Percentiles rank a stretch among this genome's conserved stretches.
These are phyloP conservation scores for Barnettozyma botsteinii DNA, from an alignment of 805 yeast species.

Conservation along the genomic window DNA sequence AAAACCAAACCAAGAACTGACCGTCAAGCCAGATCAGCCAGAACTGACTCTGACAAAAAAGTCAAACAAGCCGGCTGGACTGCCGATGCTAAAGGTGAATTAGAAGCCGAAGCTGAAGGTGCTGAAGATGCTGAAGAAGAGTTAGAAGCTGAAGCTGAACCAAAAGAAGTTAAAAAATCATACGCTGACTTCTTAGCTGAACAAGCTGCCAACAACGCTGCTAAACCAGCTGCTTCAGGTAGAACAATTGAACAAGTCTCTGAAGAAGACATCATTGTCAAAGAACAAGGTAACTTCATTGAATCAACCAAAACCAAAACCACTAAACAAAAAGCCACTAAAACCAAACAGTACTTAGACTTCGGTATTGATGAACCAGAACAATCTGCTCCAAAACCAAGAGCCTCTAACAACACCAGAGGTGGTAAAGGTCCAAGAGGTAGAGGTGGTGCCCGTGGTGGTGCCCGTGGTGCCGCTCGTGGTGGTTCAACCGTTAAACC, in stretches of 20 bases:
- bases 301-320: conserved; percentile 62
- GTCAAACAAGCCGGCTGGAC: conserved; percentile 81
- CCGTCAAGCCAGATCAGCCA: conserved; percentile 83
- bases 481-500: conserved; percentile 16
- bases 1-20: conserved; percentile 49
- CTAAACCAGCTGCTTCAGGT: conserved; percentile 35
- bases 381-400: conserved; percentile 28
- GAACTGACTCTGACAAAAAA: conserved; percentile 80
- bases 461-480: conserved; percentile 28
- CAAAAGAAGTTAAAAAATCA: conserved; percentile 56
- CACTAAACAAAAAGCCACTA: conserved; percentile 64
- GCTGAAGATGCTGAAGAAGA: conserved; percentile 43
- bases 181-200: conserved; percentile 84
- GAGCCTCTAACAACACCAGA: conserved; percentile 28
- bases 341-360: conserved; percentile 76
- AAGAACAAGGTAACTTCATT: conserved; percentile 55
- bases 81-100: conserved; percentile 64
- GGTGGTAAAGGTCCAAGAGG: conserved; percentile 31
- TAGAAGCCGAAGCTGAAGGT: conserved; percentile 59
- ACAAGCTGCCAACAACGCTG: conserved; percentile 49
- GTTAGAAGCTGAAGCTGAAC: conserved; percentile 35
- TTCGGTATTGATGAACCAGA: conserved; percentile 57
- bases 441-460: conserved; percentile 28
- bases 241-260: conserved; percentile 32
- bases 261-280: conserved; percentile 56